Conservation (phyloP, 768 basidiomycete genomes). For the Gyrodon lividus region DNA sequence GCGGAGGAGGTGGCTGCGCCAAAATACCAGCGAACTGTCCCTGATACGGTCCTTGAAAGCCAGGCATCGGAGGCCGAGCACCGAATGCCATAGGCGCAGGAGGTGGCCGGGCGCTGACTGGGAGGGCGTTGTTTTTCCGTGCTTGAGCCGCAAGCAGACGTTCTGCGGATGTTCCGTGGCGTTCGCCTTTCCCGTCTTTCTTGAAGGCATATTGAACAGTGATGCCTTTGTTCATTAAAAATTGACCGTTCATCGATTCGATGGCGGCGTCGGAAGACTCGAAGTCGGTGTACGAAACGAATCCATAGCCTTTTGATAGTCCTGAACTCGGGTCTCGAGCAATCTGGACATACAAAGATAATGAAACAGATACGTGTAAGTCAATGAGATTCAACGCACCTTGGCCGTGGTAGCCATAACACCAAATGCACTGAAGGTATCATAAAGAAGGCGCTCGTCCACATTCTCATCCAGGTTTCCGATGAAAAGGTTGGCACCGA, state of each 20-base stretch:
- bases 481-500: conserved; percentile 96
- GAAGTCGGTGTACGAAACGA: conserved; percentile 96
- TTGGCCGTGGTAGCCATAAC: conserved; percentile 90
- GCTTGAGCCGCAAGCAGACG: conserved; percentile 94
- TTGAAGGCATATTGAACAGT: conserved; percentile 98
- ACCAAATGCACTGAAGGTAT: conserved; percentile 95
- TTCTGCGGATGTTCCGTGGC: conserved; percentile 97
- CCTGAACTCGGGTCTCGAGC: conserved; percentile 85
- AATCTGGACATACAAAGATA: conserved; percentile 51
- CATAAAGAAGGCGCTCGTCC: conserved; percentile 88
- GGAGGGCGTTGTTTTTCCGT: conserved; percentile 90
- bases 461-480: conserved; percentile 95
- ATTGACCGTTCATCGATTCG: conserved; percentile 96
- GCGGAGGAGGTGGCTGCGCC: conserved; percentile 77
- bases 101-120: conserved; percentile 72
- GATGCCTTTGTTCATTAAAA: conserved; percentile 98
- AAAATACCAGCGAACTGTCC: conserved; percentile 94
- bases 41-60: conserved; percentile 75
- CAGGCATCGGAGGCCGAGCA: conserved; percentile 61
- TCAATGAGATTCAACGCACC: conserved; percentile 34
- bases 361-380: not conserved
- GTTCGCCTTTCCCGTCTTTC: conserved; percentile 97
- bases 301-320: conserved; percentile 94
- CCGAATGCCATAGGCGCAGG: conserved; percentile 74
- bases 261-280: conserved; percentile 95